Evolutionary conservation across 495 filamentous ascomycete species (phyloP).

Genomic region (Lasiosphaeris hirsuta): DNA sequence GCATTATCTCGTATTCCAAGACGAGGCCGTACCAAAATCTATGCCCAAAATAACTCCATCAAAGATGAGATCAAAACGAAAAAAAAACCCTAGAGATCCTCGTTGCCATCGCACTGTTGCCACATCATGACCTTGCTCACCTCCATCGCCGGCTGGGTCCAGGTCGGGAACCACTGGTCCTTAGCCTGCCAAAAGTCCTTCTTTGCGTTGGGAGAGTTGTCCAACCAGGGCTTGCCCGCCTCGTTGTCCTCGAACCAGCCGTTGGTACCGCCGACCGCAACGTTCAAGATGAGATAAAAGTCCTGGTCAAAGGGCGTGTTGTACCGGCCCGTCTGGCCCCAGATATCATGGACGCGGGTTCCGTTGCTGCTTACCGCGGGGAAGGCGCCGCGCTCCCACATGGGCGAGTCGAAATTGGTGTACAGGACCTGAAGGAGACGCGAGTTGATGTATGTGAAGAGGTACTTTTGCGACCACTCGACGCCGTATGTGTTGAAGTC

Average conservation of each 20-base stretch:
- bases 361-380: slow-evolving; percentile 64
- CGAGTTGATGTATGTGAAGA: slow-evolving; percentile 82
- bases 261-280: slow-evolving; percentile 79
- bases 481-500: slow-evolving; percentile 72
- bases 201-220: slow-evolving; percentile 58
- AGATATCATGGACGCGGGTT: slow-evolving; percentile 63
- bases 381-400: slow-evolving; percentile 75
- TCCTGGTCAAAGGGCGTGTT: slow-evolving; percentile 76
- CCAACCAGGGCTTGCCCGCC: slow-evolving; percentile 76
- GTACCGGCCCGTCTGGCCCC: slow-evolving; percentile 58
- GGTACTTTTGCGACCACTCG: slow-evolving; percentile 84
- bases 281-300: slow-evolving; percentile 79
- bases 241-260: slow-evolving; percentile 76
- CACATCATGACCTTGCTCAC: slow-evolving; percentile 75
- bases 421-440: slow-evolving; percentile 77
- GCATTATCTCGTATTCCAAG: background rate
- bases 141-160: slow-evolving; percentile 66
- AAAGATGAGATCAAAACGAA: background rate
- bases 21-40: background rate
- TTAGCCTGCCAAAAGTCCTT: slow-evolving; percentile 71
- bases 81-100: slow-evolving; percentile 33
- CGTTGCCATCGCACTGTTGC: slow-evolving; percentile 65
- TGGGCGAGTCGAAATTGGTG: slow-evolving; percentile 65
- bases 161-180: slow-evolving; percentile 70
- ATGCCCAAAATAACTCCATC: background rate